phyloP scores from a whole-genome alignment of 768 basidiomycete species.

The Coprinopsis marcescibilis region DNA sequence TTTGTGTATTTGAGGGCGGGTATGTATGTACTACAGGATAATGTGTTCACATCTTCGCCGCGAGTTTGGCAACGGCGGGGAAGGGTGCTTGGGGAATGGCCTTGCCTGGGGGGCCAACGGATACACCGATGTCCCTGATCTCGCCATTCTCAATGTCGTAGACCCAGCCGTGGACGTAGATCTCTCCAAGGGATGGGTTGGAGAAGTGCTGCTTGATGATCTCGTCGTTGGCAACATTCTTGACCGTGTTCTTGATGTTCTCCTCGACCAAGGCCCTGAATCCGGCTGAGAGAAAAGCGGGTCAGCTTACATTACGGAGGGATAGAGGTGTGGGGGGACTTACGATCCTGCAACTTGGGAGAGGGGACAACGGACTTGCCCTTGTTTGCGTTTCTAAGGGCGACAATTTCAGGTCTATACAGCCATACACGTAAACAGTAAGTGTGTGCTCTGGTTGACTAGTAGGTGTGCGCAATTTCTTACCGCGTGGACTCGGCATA shows the following conservation, averaged over 20 bases:
- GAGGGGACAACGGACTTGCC: conserved; percentile 16
- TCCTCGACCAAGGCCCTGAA: conserved; percentile 41
- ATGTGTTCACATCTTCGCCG: not conserved
- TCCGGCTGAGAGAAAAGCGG: conserved; percentile 21
- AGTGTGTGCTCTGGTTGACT: not conserved
- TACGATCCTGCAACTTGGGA: conserved; percentile 26
- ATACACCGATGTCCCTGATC: conserved; percentile 41
- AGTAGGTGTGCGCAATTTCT: not conserved
- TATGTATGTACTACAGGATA: not conserved
- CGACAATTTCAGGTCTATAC: conserved; percentile 27
- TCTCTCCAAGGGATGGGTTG: conserved; percentile 2
- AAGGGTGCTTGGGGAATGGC: conserved; percentile 18
- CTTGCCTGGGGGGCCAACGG: conserved; percentile 32
- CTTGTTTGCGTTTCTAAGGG: conserved; percentile 21
- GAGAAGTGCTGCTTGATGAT: conserved; percentile 20
- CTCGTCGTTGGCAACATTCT: conserved; percentile 21
- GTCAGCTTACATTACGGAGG: not conserved
- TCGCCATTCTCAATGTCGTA: conserved; percentile 51
- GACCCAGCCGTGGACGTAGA: conserved; percentile 53
- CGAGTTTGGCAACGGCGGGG: not conserved
- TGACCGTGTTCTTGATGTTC: conserved; percentile 30
- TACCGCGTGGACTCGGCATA: conserved; percentile 30
- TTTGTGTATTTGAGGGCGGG: no score
- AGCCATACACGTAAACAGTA: not conserved
- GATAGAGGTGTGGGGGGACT: conserved; percentile 11